phyloP scores from a whole-genome alignment of 129 eudicot species.

The Cynara cardunculus region DNA sequence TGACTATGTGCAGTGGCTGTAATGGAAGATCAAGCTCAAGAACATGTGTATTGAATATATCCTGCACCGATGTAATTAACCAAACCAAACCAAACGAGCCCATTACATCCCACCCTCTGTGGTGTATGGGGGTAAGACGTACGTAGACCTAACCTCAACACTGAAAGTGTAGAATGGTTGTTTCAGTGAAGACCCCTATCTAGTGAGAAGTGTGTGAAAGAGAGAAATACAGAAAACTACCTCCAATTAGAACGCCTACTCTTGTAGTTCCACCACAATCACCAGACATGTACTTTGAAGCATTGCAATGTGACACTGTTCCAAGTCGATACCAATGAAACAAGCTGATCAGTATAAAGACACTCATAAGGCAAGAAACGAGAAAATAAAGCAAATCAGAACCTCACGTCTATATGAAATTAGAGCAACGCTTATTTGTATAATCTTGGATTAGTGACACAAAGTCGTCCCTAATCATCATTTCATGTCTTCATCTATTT shows the following conservation, averaged over 20 bases:
- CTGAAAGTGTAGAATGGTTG: not conserved
- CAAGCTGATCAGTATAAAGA: slow-evolving; percentile 25
- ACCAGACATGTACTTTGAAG: slow-evolving; percentile 42
- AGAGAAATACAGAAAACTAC: too few relatives aligned
- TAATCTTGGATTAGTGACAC: not conserved
- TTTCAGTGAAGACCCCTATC: not conserved
- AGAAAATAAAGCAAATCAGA: not conserved
- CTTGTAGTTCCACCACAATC: slow-evolving; percentile 57
- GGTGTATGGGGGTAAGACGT: not conserved
- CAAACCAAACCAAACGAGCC: not conserved
- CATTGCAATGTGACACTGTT: slow-evolving; percentile 44
- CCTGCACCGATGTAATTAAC: not conserved
- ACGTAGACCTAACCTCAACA: not conserved
- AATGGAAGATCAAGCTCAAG: not conserved
- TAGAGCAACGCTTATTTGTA: not conserved
- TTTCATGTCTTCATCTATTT: not conserved
- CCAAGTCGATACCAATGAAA: slow-evolving; percentile 11
- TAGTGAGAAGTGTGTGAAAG: too few relatives aligned
- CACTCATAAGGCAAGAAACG: not conserved
- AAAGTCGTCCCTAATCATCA: not conserved
- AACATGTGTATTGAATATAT: not conserved
- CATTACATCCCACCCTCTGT: not conserved
- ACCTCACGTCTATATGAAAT: not conserved
- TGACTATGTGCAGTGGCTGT: not conserved
- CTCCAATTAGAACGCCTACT: slow-evolving; percentile 53